phyloP scores from a whole-genome alignment of 768 basidiomycete genomes.

The Phanerodontia chrysosporium region DNA sequence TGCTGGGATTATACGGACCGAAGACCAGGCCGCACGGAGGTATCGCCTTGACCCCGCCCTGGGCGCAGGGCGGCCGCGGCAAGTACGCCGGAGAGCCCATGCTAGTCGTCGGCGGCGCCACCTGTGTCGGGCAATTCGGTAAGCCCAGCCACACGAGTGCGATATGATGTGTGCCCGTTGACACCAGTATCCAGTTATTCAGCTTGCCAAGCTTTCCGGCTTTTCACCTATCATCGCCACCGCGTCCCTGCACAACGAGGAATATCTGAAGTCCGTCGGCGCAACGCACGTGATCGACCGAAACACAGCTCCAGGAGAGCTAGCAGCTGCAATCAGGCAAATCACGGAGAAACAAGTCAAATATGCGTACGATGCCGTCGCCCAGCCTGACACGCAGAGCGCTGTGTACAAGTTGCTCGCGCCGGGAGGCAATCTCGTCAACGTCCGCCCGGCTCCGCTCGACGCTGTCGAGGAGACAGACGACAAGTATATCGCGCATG shows the following conservation, averaged over 20 bases:
- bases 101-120: constrained; percentile 26
- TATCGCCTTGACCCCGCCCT: constrained; percentile 23
- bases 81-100: constrained; percentile 30
- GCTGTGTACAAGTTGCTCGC: constrained; percentile 19
- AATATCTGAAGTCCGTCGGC: constrained; percentile 23
- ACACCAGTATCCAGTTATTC: constrained; percentile 17
- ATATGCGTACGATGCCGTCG: constrained; percentile 18
- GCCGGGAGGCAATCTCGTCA: constrained; percentile 16
- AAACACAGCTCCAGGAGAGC: background rate
- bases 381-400: constrained; percentile 10
- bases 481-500: constrained; percentile 9
- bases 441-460: background rate
- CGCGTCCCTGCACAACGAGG: constrained; percentile 22
- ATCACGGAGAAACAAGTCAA: constrained; percentile 7
- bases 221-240: constrained; percentile 29
- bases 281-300: constrained; percentile 29
- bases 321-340: background rate
- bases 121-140: constrained; percentile 29
- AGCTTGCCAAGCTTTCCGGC: constrained; percentile 26
- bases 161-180: background rate
- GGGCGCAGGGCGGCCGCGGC: constrained; percentile 22
- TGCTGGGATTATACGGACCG: constrained; percentile 3
- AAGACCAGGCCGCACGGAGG: constrained; percentile 13
- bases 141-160: constrained; percentile 1
- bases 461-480: background rate